Conservation (phyloP, 495 filamentous ascomycete genomes). For the Penicillium silybi region DNA sequence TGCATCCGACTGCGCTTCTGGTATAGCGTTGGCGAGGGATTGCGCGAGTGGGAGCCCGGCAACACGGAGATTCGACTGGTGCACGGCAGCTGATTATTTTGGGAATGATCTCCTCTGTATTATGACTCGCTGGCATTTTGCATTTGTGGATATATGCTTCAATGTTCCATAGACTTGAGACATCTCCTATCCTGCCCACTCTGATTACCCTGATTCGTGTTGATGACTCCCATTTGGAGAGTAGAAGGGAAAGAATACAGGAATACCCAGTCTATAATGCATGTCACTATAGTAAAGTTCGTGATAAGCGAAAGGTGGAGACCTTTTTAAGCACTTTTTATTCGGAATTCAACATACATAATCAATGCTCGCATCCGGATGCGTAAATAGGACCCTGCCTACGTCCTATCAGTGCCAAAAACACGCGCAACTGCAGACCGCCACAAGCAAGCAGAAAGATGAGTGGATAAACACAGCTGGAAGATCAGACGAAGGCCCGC, state of each 20-base stretch:
- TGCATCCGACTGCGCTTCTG: conserved; percentile 82
- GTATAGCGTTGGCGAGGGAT: conserved; percentile 77
- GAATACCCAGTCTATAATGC: too few species aligned
- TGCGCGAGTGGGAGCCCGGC: conserved; percentile 81
- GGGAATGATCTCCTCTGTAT: not conserved
- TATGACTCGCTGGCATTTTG: not conserved
- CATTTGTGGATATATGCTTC: not conserved
- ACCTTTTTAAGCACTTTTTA: too few species aligned
- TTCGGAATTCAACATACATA: too few species aligned
- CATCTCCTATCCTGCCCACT: not conserved
- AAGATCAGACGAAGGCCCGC: not conserved
- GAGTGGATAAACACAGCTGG: not conserved
- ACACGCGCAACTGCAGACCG: too few species aligned
- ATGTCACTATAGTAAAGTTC: too few species aligned
- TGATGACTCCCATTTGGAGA: too few species aligned
- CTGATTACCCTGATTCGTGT: too few species aligned
- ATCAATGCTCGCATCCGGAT: too few species aligned
- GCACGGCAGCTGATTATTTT: conserved; percentile 36
- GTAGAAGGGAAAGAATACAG: too few species aligned
- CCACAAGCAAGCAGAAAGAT: not conserved
- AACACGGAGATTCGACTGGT: conserved; percentile 58
- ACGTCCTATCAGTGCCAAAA: too few species aligned
- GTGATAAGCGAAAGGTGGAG: too few species aligned
- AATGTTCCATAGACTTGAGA: not conserved
- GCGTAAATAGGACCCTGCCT: too few species aligned